A percentile compares a stretch with the other conserved stretches of the same genome.
phyloP scores from a whole-genome alignment of 2,329 filamentous ascomycete species.

The Periglandula ipomoeae region DNA sequence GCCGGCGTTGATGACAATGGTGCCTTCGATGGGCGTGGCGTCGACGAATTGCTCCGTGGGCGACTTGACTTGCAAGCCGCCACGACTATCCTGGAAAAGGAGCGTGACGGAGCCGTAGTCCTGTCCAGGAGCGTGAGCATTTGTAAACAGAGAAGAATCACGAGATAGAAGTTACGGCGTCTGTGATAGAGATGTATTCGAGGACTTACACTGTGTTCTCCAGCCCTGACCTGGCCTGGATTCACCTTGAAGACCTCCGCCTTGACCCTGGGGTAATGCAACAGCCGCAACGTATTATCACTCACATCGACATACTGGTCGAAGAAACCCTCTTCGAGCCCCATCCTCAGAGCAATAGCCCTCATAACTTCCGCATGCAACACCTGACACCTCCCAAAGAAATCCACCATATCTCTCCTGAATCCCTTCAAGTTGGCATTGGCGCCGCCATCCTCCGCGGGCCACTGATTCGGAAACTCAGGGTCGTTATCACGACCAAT shows the following conservation, averaged over 20 bases:
- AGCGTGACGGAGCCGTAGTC: constrained; percentile 54
- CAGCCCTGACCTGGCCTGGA: constrained; percentile 63
- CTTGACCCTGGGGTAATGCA: constrained; percentile 66
- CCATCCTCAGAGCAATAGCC: constrained; percentile 76
- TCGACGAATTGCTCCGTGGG: constrained; percentile 73
- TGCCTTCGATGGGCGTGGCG: constrained; percentile 70
- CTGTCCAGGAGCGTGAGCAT: constrained; percentile 11
- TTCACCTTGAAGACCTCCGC: constrained; percentile 57
- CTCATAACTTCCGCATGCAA: constrained; percentile 75
- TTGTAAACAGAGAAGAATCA: neutral
- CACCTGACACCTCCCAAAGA: constrained; percentile 64
- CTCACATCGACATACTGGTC: constrained; percentile 62
- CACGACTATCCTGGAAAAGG: constrained; percentile 50
- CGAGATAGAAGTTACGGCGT: neutral
- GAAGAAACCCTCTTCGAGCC: constrained; percentile 62
- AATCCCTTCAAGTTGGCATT: constrained; percentile 45
- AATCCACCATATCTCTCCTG: constrained; percentile 61
- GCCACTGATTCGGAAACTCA: constrained; percentile 71
- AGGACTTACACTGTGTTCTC: constrained; percentile 55
- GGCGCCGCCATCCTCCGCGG: constrained; percentile 29
- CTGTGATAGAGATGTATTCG: neutral
- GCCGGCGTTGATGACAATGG: constrained; percentile 82
- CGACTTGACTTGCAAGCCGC: constrained; percentile 52
- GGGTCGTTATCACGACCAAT: constrained; percentile 52
- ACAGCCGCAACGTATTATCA: constrained; percentile 62